Evolutionary conservation across 169 alveolate genomes (phyloP).

Genomic region (Plasmodium adleri): DNA sequence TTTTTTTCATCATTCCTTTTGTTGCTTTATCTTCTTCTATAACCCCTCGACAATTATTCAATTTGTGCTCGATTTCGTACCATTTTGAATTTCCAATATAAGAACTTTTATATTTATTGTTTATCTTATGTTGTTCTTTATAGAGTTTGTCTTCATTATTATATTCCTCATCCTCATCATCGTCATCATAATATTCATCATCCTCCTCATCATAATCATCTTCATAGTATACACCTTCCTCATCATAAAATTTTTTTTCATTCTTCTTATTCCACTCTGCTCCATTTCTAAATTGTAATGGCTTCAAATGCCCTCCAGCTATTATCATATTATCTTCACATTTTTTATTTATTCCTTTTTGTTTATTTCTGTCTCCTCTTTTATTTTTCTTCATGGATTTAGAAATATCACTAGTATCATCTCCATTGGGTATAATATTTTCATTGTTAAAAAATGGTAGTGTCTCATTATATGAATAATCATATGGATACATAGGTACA

Average conservation of each 20-base stretch:
- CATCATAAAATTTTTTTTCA: background rate
- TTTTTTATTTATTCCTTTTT: background rate
- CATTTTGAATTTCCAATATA: conserved; percentile 57
- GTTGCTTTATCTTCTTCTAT: background rate
- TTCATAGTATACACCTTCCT: too few relatives aligned
- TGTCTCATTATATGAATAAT: background rate
- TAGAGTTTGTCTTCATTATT: background rate
- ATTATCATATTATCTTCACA: background rate
- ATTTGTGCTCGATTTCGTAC: conserved; percentile 50
- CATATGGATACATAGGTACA: conserved; percentile 1
- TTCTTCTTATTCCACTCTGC: conserved; percentile 58
- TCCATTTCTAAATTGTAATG: conserved; percentile 46
- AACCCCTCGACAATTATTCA: conserved; percentile 60
- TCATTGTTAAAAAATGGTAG: background rate
- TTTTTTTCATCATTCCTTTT: background rate
- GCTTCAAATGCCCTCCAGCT: conserved; percentile 44
- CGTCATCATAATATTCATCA: too few relatives aligned
- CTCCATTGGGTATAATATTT: background rate
- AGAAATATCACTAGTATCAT: background rate
- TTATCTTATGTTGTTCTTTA: background rate
- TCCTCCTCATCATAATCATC: too few relatives aligned
- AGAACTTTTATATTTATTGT: background rate
- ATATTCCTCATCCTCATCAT: too few relatives aligned
- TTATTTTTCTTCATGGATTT: background rate
- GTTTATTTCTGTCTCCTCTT: background rate